phyloP scores from a whole-genome alignment of 192 early-diverging fungal species.

The Entomortierella parvispora region DNA sequence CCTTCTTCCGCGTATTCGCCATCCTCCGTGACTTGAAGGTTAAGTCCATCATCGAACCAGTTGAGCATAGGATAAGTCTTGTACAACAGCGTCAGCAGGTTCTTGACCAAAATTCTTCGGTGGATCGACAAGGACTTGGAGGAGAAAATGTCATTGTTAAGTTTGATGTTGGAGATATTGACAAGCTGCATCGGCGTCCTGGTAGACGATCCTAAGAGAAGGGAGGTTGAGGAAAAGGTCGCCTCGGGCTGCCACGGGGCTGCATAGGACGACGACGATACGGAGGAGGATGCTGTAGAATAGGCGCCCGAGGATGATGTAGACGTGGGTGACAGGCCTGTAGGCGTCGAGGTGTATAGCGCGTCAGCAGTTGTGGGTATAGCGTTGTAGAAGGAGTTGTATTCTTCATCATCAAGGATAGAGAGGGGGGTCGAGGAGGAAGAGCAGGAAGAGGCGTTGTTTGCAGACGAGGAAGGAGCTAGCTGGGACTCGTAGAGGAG shows the following conservation, averaged over 20 bases:
- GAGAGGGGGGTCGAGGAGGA: not conserved
- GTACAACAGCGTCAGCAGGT: slow-evolving; percentile 27
- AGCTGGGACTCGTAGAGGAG: not conserved
- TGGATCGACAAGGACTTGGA: slow-evolving; percentile 31
- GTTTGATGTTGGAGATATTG: slow-evolving; percentile 30
- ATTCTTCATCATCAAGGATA: not conserved
- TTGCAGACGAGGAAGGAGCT: not conserved
- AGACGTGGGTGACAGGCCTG: not conserved
- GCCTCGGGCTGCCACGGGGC: not conserved
- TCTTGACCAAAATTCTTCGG: slow-evolving; percentile 36
- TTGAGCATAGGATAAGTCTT: slow-evolving; percentile 21
- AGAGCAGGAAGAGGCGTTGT: not conserved
- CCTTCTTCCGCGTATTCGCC: no score
- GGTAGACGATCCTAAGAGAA: slow-evolving; percentile 1
- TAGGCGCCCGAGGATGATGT: not conserved
- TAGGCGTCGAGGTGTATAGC: not conserved
- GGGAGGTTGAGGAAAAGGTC: slow-evolving; percentile 8
- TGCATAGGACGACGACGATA: not conserved
- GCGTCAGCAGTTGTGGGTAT: slow-evolving; percentile 2
- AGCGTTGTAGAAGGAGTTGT: slow-evolving; percentile 14
- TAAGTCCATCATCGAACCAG: slow-evolving; percentile 11
- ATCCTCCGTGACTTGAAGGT: no score
- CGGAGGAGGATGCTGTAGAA: not conserved
- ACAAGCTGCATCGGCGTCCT: slow-evolving; percentile 17
- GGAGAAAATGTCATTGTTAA: slow-evolving; percentile 38